A percentile compares a stretch with the other conserved stretches of the same genome.
phyloP scores from a whole-genome alignment of 805 yeast genomes.

The Myxozyma nipponensis region DNA sequence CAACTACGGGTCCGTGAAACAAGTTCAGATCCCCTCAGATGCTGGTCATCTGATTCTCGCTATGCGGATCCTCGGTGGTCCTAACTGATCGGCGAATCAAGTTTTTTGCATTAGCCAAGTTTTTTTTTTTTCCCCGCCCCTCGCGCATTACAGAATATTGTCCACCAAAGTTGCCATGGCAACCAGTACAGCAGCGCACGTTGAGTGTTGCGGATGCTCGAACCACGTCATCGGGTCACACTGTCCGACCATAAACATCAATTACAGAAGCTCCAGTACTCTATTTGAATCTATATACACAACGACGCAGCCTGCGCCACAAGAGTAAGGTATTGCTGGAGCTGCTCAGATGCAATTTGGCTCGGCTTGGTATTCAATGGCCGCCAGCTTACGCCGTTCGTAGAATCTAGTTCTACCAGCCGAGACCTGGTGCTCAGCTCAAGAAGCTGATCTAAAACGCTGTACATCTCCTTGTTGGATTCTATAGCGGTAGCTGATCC shows the following conservation, averaged over 20 bases:
- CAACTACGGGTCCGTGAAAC: too few relatives aligned
- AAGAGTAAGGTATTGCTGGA: not conserved
- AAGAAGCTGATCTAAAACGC: slow-evolving; percentile 1
- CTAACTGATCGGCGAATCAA: too few relatives aligned
- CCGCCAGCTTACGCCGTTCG: not conserved
- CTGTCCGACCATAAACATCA: not conserved
- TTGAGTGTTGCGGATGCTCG: too few relatives aligned
- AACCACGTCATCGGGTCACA: not conserved
- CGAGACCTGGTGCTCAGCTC: not conserved
- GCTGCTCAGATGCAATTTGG: slow-evolving; percentile 5
- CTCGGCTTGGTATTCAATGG: not conserved
- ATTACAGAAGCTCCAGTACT: not conserved
- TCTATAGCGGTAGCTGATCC: too few relatives aligned
- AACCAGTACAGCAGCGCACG: not conserved
- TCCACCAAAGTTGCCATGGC: not conserved
- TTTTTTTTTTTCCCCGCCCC: too few relatives aligned
- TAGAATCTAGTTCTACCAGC: not conserved
- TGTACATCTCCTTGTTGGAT: not conserved
- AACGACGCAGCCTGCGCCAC: not conserved
- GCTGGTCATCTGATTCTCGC: too few relatives aligned
- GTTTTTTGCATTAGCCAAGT: not conserved
- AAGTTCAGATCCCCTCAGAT: too few relatives aligned
- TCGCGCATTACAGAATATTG: too few relatives aligned
- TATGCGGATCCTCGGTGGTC: too few relatives aligned
- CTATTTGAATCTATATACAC: not conserved